Conservation (phyloP, 2,329 filamentous ascomycete species). For the Colletotrichum sp. region DNA sequence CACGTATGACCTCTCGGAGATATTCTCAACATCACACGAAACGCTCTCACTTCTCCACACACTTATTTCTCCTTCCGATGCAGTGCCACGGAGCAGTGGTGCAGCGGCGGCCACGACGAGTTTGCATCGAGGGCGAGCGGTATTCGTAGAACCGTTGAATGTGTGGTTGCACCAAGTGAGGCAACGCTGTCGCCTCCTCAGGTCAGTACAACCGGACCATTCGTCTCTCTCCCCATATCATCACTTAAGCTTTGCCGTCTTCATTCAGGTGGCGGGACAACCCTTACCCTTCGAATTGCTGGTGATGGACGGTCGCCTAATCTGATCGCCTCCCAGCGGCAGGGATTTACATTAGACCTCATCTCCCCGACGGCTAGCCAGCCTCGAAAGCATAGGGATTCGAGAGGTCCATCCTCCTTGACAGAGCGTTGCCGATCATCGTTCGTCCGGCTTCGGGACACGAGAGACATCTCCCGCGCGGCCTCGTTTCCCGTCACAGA, state of each 20-base stretch:
- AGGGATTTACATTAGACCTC: background rate
- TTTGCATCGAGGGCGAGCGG: constrained; percentile 21
- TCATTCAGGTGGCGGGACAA: background rate
- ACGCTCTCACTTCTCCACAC: background rate
- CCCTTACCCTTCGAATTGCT: background rate
- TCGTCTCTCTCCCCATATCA: background rate
- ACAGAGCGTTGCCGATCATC: background rate
- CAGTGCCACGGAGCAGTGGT: constrained; percentile 12
- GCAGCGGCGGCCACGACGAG: constrained; percentile 17
- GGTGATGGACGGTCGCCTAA: background rate
- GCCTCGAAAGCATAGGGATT: background rate
- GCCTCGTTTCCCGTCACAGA: background rate
- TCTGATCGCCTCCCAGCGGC: background rate
- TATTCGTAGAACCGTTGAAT: background rate
- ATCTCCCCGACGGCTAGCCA: background rate
- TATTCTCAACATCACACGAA: background rate
- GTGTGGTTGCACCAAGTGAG: constrained; percentile 15
- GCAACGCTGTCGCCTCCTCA: constrained; percentile 13
- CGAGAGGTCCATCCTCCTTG: background rate
- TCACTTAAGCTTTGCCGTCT: background rate
- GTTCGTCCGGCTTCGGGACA: background rate
- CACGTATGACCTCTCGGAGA: constrained; percentile 7
- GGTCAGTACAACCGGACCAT: constrained; percentile 6
- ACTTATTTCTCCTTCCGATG: constrained; percentile 14
- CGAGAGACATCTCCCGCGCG: background rate